Evolutionary conservation across 1,139 yeast species (phyloP), one percentile per base, ranked within the genome.

Genomic region (Candida labiduridarum): DNA sequence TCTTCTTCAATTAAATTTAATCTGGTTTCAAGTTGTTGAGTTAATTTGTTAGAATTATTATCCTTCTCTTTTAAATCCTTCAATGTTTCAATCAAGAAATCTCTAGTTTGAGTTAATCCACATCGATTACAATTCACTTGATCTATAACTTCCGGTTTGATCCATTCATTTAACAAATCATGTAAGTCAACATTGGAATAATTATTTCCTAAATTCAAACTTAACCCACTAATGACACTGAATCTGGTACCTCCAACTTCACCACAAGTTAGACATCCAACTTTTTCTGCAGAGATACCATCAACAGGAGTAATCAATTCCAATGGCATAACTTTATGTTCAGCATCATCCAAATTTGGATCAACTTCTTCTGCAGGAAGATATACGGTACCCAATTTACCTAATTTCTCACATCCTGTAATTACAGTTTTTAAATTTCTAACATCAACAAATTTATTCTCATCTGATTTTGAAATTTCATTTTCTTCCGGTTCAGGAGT

Each of bases 91-190:
- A 59, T 52, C 45, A 88, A 68, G 54, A 81, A 85, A 10, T 75
- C 76, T 45, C 69, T 70, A 14, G 89, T 85, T 52, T 85, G 86
- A 29, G 70, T 65, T 57, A 91, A 73, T 5, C 96, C 94, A 74
- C 97, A 91, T 61, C 97, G 77, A 65, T 91, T 89, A 71, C 97
- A 91, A 67, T 90, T 94, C 41, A 91, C 97, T 47, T 91, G 97
- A 57, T 90, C 91, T 54, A 91, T 91, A 30, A 88, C 83, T 65
- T 91, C 97, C 35, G 94, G 89, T 49, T 80, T 78, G 12, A 80
- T 82, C 89, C 96, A 91, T 49, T 86, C 86, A 44, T 79, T 74
- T 54, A 91, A 69, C 50, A 91, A 74, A 16, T 80, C 83, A 2
- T 80, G 71, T 49, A 91, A 71, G 27, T 78, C 74, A 58, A 70